Base-by-base conservation (phyloP, 768 basidiomycete species). In the Auricularia sp. region DNA sequence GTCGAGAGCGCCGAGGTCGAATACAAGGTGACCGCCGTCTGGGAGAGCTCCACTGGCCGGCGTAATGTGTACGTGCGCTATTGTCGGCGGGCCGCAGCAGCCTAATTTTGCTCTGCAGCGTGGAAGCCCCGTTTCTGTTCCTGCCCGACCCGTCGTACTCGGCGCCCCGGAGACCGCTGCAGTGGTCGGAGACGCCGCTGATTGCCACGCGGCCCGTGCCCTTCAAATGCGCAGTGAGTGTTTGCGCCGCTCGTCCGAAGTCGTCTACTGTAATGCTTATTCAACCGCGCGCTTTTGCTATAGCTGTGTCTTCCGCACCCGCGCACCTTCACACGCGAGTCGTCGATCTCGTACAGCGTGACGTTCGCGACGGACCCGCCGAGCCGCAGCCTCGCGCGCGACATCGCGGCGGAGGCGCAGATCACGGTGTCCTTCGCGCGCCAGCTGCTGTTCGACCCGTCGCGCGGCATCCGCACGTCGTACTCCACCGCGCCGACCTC, bases 1-100 rank as follows among this genome's bases (percentile, higher is more conserved):
- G 56, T 59, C 24, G 56, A 59, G 18, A 59, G 56, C 34, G 56
- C 56, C 56, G 56, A 59, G 29, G 56, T 59, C 56, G 56, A 59
- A 29, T 59, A 59, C 18, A 14, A 24, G 7, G 34, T 59, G 24
- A 59, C 14, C 29, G 56, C 56, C 7, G 56, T 59, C 6, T 59
- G 56, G 56, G 56, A 59, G 56, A 59, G 56, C 56, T 29, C 56
- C 11, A 59, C 56, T 8, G 56, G 56, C 24, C 8, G 16, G 24
- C 34, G 56, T 1, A 59, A 59, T 14, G 47, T 51, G 47, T 51
- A 18, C 11, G 47, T 51, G 6, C 18, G 14, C 47, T 51, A 16
- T 11, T 16, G 11, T 5, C 14, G 47, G 18, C 8, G 10, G 6
- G 16, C 47, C 8, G 11, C 11, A 18, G 10, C 3, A 3, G 1